Evolutionary conservation across 176 grass and related monocot genomes (phyloP), one percentile per base, ranked within the genome.

Genomic region (Oryza coarctata): DNA sequence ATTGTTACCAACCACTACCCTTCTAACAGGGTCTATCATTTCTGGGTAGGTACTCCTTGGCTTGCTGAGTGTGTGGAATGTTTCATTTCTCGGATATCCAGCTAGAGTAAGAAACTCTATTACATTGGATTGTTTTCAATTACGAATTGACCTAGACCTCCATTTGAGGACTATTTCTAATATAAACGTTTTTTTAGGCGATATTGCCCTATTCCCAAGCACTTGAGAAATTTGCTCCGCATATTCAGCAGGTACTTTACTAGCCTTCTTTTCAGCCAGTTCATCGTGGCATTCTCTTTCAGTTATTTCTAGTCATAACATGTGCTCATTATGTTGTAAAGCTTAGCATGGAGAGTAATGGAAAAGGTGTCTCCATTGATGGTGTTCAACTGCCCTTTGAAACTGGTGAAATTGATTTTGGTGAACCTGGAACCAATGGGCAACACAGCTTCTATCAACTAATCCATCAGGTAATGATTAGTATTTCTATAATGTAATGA

Each of bases 281-380:
- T 36, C 18, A 74, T 70, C 9, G 12, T 71, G 75, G 26, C 38
- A 40, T 49, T 65, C 20, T 78, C 17, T 87, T 85, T 64, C 38
- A 20, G 27, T 69, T 29, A 15, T 40, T 82, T 82, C 83, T 83
- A 38, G 35, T 69, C 2, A 2, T 80, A 58, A 55, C 63, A 74
- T 60, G 63, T 88, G 74, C 60, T 25, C 33, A 35, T 87, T 77
- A 68, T 63, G 57, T 86, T 58, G 79, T 88, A 84, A 83, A 98
- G 95, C 68, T 98, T 87, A 99, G 96, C 85, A 99, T 99, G 96
- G 96, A 99, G 88, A 95, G 96, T 92, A 99, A 99, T 40, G 96
- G 96, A 79, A 99, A 99, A 75, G 96, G 96, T 79, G 91, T 99
- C 38, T 95, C 93, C 49, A 95, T 99, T 80, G 91, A 95, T 83